A percentile compares a stretch with the other conserved stretches of the same genome.
phyloP scores from a whole-genome alignment of 2,329 filamentous ascomycete species.

The Colletotrichum noveboracense region DNA sequence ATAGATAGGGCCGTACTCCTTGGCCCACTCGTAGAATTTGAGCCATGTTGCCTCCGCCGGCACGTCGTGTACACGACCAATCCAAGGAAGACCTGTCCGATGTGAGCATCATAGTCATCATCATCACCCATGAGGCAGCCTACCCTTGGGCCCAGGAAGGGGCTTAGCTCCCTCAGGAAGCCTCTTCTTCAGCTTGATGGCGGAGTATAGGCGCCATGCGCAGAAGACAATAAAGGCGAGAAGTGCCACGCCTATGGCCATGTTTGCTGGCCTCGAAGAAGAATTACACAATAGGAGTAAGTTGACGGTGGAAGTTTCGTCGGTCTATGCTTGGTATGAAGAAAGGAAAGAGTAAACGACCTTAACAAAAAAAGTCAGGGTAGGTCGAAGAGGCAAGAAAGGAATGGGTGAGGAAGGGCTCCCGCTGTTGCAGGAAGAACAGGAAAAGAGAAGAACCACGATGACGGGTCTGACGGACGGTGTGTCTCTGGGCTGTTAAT shows the following conservation, averaged over 20 bases:
- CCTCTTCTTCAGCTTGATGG: conserved; percentile 20
- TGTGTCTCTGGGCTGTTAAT: conserved; percentile 17
- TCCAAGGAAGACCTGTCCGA: conserved; percentile 41
- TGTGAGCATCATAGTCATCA: neutral
- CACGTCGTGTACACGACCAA: conserved; percentile 51
- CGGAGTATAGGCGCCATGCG: conserved; percentile 13
- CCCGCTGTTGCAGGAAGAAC: conserved; percentile 9
- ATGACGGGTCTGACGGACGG: conserved; percentile 1
- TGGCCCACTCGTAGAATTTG: conserved; percentile 54
- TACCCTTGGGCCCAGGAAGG: conserved; percentile 34
- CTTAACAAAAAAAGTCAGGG: neutral
- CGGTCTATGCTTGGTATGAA: neutral
- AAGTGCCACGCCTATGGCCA: conserved; percentile 16
- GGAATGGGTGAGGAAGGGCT: conserved; percentile 9
- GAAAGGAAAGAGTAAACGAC: neutral
- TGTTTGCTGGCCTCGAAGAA: neutral
- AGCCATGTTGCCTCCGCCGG: conserved; percentile 46
- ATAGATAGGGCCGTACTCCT: conserved; percentile 52
- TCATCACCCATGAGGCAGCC: neutral
- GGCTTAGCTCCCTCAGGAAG: conserved; percentile 30
- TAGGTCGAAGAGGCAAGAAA: neutral
- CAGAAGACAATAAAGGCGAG: conserved; percentile 17
- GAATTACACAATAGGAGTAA: neutral
- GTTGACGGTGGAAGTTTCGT: neutral
- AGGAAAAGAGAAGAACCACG: neutral